Percentiles rank a stretch among this genome's conserved stretches.
Conservation (phyloP, 2,329 filamentous ascomycete species). For the Pestalotiopsis sp. region DNA sequence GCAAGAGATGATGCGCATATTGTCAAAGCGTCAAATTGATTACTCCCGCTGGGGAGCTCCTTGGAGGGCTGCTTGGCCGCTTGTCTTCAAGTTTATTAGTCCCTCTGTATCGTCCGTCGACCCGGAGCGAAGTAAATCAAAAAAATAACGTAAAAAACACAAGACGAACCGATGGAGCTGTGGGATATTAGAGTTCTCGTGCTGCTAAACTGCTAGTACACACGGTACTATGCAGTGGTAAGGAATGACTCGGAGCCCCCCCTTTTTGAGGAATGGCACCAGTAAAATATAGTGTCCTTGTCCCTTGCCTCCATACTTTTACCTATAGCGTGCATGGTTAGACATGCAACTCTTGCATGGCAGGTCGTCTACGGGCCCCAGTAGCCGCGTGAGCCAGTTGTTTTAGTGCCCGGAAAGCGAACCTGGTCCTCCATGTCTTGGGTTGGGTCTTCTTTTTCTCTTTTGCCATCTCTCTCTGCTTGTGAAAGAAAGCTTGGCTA, state of each 20-base stretch:
- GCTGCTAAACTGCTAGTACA: not conserved
- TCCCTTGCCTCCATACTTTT: not conserved
- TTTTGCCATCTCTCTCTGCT: not conserved
- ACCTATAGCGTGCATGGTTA: not conserved
- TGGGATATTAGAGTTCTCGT: not conserved
- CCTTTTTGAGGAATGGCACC: not conserved
- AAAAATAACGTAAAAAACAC: not conserved
- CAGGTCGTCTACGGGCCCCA: not conserved
- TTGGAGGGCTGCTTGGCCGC: not conserved
- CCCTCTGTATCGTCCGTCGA: not conserved
- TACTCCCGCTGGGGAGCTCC: not conserved
- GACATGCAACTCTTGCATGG: not conserved
- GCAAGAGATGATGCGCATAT: slow-evolving; percentile 14
- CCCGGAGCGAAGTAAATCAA: too few relatives aligned
- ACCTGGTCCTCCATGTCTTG: not conserved
- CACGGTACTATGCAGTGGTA: not conserved
- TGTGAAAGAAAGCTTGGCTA: not conserved
- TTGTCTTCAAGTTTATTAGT: not conserved
- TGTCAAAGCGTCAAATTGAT: slow-evolving; percentile 13
- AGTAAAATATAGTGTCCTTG: not conserved
- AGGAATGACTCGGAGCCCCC: not conserved
- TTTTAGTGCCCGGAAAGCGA: not conserved
- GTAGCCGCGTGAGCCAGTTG: not conserved
- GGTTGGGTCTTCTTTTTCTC: not conserved
- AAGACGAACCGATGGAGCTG: slow-evolving; percentile 3